phyloP scores from a whole-genome alignment of 441 rosid genomes.

The Daphne laureola region DNA sequence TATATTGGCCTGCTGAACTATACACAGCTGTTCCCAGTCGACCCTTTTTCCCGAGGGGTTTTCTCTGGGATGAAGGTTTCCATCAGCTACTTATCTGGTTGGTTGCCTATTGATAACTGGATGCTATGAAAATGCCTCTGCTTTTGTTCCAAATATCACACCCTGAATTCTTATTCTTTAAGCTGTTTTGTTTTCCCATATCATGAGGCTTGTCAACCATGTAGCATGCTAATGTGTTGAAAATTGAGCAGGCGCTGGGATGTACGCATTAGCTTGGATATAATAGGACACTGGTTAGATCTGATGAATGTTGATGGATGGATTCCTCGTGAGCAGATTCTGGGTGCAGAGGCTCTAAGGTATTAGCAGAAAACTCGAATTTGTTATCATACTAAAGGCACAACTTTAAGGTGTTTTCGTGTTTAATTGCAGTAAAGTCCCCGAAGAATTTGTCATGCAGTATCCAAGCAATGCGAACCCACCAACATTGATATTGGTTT shows the following conservation, averaged over 20 bases:
- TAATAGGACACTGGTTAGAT: constrained; percentile 87
- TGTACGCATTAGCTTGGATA: constrained; percentile 64
- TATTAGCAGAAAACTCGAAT: constrained; percentile 22
- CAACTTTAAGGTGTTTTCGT: constrained; percentile 20
- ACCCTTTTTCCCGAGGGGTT: constrained; percentile 94
- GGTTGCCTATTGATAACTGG: constrained; percentile 21
- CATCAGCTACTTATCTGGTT: constrained; percentile 94
- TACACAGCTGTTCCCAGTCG: constrained; percentile 98
- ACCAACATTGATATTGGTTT: constrained; percentile 88
- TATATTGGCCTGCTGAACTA: constrained; percentile 98
- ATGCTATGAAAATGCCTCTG: background rate
- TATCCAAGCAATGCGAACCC: constrained; percentile 92
- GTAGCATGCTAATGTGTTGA: constrained; percentile 11
- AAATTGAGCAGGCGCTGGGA: constrained; percentile 72
- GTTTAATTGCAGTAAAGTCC: constrained; percentile 76
- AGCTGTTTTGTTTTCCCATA: constrained; percentile 12
- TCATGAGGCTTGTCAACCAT: constrained; percentile 15
- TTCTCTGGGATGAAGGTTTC: constrained; percentile 99
- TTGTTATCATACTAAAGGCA: constrained; percentile 9
- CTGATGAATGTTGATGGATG: constrained; percentile 83
- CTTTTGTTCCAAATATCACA: constrained; percentile 3
- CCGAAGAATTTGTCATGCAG: constrained; percentile 86
- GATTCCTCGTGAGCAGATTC: constrained; percentile 96
- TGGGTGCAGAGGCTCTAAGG: constrained; percentile 97
- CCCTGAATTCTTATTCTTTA: constrained; percentile 10